Conservation (phyloP, 2,329 filamentous ascomycete genomes). For the Myriangium duriaei region DNA sequence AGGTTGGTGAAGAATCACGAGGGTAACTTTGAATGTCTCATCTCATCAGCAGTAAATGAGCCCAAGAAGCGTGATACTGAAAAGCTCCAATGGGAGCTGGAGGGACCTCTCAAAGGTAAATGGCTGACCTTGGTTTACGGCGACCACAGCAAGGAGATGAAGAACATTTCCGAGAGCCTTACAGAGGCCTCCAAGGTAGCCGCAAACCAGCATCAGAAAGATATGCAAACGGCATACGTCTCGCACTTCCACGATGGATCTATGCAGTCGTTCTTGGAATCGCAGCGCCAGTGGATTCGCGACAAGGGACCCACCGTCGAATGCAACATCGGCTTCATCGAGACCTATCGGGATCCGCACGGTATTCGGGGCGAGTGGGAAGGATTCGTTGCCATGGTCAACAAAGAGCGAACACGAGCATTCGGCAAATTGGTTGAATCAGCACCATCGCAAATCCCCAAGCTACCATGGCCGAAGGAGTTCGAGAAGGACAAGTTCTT, state of each 20-base stretch:
- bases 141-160: conserved; percentile 35
- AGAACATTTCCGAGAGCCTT: conserved; percentile 33
- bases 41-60: conserved; percentile 33
- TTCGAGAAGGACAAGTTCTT: conserved; percentile 97
- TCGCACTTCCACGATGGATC: conserved; percentile 40
- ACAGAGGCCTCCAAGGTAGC: conserved; percentile 36
- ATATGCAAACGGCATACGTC: conserved; percentile 30
- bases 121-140: conserved; percentile 35
- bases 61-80: conserved; percentile 32
- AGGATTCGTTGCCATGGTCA: conserved; percentile 52
- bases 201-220: conserved; percentile 31
- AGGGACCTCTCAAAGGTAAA: conserved; percentile 29
- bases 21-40: conserved; percentile 35
- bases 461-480: conserved; percentile 73
- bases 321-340: conserved; percentile 42
- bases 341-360: conserved; percentile 43
- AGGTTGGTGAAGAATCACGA: conserved; percentile 32
- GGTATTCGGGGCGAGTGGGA: conserved; percentile 43
- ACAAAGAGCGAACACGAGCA: conserved; percentile 76
- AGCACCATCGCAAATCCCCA: conserved; percentile 71
- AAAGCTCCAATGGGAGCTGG: conserved; percentile 33
- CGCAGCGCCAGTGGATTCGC: conserved; percentile 41
- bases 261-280: conserved; percentile 37
- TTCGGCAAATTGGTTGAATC: conserved; percentile 76
- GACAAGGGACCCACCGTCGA: conserved; percentile 41